Evolutionary conservation across 805 yeast genomes (phyloP).

Genomic region (Alloascoidea hylecoeti): DNA sequence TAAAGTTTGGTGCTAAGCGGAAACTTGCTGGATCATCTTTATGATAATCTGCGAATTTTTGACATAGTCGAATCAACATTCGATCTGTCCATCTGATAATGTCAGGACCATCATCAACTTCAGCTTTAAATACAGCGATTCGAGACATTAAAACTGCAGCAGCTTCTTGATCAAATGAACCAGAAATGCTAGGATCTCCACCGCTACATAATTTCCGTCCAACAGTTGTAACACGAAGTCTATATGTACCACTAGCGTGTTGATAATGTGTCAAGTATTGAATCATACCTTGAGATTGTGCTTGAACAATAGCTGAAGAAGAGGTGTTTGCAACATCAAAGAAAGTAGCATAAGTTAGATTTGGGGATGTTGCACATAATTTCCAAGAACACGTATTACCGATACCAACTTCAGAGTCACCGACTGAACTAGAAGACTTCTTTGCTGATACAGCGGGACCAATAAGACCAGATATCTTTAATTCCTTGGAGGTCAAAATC

Average conservation of each 20-base stretch:
- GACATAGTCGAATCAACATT: constrained; percentile 78
- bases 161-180: constrained; percentile 94
- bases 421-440: constrained; percentile 57
- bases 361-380: constrained; percentile 73
- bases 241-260: constrained; percentile 85
- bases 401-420: constrained; percentile 87
- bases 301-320: constrained; percentile 11
- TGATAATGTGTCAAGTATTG: constrained; percentile 90
- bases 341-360: constrained; percentile 78
- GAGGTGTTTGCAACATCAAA: constrained; percentile 55
- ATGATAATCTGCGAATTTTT: constrained; percentile 84
- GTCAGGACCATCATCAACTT: constrained; percentile 83
- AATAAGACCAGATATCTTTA: constrained; percentile 83
- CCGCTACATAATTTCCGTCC: constrained; percentile 35
- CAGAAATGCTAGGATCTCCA: constrained; percentile 38
- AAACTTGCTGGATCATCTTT: constrained; percentile 77
- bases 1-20: constrained; percentile 70
- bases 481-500: constrained; percentile 74
- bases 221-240: constrained; percentile 85
- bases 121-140: constrained; percentile 72
- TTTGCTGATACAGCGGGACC: constrained; percentile 78
- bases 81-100: constrained; percentile 92
- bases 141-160: constrained; percentile 92
- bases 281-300: constrained; percentile 26
- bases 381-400: constrained; percentile 89